phyloP scores from a whole-genome alignment of 306 rosid genomes.

The Gastrolobium bilobum region DNA sequence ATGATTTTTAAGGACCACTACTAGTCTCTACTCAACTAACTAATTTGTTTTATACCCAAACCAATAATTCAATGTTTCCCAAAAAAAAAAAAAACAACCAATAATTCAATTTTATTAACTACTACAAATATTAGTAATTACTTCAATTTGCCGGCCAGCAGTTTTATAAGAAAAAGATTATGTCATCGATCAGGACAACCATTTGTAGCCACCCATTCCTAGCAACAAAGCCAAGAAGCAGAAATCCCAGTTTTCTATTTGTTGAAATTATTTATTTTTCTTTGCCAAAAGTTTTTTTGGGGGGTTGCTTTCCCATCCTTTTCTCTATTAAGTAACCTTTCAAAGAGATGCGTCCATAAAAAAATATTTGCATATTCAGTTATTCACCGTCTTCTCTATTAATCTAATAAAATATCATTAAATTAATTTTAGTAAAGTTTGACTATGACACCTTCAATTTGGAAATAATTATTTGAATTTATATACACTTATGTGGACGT shows the following conservation, averaged over 20 bases:
- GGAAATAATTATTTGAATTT: neutral
- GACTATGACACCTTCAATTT: neutral
- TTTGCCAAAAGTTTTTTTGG: neutral
- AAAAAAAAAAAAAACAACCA: neutral
- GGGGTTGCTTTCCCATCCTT: constrained; percentile 24
- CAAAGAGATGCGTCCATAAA: constrained; percentile 11
- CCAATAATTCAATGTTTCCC: neutral
- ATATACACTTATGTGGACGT: too few species aligned
- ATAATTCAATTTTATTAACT: constrained; percentile 16
- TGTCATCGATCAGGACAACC: constrained; percentile 25
- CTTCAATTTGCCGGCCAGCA: constrained; percentile 55
- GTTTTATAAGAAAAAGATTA: constrained; percentile 35
- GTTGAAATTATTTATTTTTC: constrained; percentile 40
- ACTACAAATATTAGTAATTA: neutral
- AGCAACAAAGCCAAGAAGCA: constrained; percentile 10
- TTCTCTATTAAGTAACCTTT: constrained; percentile 5
- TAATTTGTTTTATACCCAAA: neutral
- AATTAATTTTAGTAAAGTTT: neutral
- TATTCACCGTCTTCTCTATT: neutral
- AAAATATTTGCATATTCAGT: neutral
- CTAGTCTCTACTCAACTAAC: constrained; percentile 19
- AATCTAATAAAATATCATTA: constrained; percentile 6
- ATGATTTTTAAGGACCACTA: constrained; percentile 23
- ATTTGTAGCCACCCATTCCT: constrained; percentile 51
- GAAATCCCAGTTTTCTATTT: constrained; percentile 25